Evolutionary conservation across 2,329 filamentous ascomycete genomes (phyloP).

Genomic region (Claviceps sp.): DNA sequence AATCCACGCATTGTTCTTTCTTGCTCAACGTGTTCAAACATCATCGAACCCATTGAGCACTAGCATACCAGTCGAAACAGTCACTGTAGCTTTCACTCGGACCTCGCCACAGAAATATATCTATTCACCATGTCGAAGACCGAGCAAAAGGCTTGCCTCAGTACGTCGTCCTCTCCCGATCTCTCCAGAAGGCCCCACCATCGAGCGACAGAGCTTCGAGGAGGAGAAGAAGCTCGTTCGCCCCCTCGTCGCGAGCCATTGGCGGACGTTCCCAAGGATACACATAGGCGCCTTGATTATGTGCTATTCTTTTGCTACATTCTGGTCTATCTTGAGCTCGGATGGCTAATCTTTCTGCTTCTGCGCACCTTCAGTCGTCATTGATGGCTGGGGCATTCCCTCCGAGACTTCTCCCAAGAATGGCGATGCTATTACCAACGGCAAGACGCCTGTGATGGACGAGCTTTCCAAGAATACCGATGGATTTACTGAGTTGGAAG

Average conservation of each 20-base stretch:
- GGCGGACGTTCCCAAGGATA: background rate
- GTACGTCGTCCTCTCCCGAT: slow-evolving; percentile 33
- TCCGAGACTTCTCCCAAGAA: slow-evolving; percentile 66
- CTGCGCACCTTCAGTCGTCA: slow-evolving; percentile 60
- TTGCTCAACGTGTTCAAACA: background rate
- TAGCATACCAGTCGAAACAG: background rate
- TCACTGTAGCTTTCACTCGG: background rate
- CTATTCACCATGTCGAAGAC: slow-evolving; percentile 35
- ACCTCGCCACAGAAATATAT: background rate
- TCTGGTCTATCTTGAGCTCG: slow-evolving; percentile 42
- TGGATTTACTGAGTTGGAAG: slow-evolving; percentile 86
- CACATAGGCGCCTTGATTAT: slow-evolving; percentile 16
- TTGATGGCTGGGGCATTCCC: slow-evolving; percentile 95
- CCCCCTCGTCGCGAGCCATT: slow-evolving; percentile 9
- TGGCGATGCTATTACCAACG: slow-evolving; percentile 90
- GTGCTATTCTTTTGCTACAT: slow-evolving; percentile 36
- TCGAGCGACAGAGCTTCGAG: background rate
- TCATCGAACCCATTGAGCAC: slow-evolving; percentile 1
- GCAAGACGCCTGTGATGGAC: slow-evolving; percentile 91
- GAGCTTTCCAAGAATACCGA: slow-evolving; percentile 68
- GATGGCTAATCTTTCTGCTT: slow-evolving; percentile 45
- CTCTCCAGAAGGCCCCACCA: slow-evolving; percentile 13
- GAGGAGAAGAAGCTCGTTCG: slow-evolving; percentile 4
- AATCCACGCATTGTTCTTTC: slow-evolving; percentile 4
- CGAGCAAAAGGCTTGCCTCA: slow-evolving; percentile 48